Conservation (phyloP, 306 rosid genomes). For the Cucumis cinereus region DNA sequence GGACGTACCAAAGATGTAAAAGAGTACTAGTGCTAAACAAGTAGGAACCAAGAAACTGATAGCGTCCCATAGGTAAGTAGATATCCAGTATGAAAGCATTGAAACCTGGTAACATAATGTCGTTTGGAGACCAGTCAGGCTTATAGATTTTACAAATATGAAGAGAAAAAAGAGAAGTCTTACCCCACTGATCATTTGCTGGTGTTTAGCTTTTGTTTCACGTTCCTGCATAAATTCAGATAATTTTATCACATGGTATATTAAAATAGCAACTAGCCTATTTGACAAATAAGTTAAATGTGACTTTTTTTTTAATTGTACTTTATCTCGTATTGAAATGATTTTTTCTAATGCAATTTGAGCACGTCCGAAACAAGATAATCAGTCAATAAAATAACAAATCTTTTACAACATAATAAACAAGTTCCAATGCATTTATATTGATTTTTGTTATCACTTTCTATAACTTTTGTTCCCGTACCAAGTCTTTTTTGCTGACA, state of each 20-base stretch:
- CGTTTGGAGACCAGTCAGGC: neutral
- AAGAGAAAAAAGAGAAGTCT: conserved; percentile 4
- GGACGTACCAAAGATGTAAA: conserved; percentile 69
- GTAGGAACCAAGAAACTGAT: conserved; percentile 91
- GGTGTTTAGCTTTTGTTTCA: conserved; percentile 94
- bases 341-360: neutral
- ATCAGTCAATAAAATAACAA: neutral
- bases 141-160: neutral
- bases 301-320: neutral
- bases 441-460: neutral
- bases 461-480: neutral
- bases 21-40: conserved; percentile 57
- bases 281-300: neutral
- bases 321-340: neutral
- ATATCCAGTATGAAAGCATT: conserved; percentile 70
- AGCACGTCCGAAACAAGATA: neutral
- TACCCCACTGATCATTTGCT: conserved; percentile 96
- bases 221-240: conserved; percentile 68
- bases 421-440: neutral
- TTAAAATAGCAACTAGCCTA: neutral
- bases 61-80: conserved; percentile 83
- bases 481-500: no score
- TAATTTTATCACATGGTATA: neutral
- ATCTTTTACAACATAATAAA: neutral
- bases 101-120: conserved; percentile 55